Evolutionary conservation across 352 stramenopile species (phyloP), one percentile per base, ranked within the genome.

Genomic region (Phytophthora gonapodyides): DNA sequence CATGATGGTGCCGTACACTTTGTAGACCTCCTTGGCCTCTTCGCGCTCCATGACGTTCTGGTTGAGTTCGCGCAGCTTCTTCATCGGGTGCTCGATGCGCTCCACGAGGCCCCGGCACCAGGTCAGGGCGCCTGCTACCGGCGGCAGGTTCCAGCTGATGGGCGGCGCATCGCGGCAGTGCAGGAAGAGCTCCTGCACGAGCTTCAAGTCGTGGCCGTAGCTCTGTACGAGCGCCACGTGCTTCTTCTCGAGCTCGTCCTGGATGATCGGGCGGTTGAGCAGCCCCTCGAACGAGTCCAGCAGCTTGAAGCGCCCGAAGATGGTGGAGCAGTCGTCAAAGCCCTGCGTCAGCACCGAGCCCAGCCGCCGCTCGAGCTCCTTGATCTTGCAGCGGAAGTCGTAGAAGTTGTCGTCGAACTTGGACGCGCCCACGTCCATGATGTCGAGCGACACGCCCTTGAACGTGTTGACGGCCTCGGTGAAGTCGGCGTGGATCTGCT

Each of bases 401-500:
- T 98, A 98, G 55, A 98, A 99, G 62, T 99, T 97, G 68, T 98
- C 93, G 64, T 99, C 96, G 46, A 99, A 99, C 69, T 98, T 91
- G 40, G 93, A 98, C 15, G 91, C 96, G 16, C 87, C 90, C 17
- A 99, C 96, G 64, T 99, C 95, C 95, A 99, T 98, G 36, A 99
- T 98, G 70, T 99, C 97, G 46, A 97, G 98, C 0, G 94, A 96
- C 2, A 99, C 93, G 47, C 80, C 84, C 70, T 99, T 98, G 71
- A 99, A 97, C 44, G 83, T 92, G 51, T 97, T 91, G 9, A 99
- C 94, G 0, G 96, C 93, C 12, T 85, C 76, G 13, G 94, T 89
- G 69, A 99, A 99, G 75, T 99, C 97, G 5, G 83, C 59, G 61
- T 98, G 91, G 67, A 99, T 99, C 70, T 98, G 87, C 41, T 98